A percentile compares a stretch with the other conserved stretches of the same genome.
These are phyloP conservation scores for Exserohilum turcica DNA, from an alignment of 2,329 filamentous ascomycete species.

Conservation along the genomic window DNA sequence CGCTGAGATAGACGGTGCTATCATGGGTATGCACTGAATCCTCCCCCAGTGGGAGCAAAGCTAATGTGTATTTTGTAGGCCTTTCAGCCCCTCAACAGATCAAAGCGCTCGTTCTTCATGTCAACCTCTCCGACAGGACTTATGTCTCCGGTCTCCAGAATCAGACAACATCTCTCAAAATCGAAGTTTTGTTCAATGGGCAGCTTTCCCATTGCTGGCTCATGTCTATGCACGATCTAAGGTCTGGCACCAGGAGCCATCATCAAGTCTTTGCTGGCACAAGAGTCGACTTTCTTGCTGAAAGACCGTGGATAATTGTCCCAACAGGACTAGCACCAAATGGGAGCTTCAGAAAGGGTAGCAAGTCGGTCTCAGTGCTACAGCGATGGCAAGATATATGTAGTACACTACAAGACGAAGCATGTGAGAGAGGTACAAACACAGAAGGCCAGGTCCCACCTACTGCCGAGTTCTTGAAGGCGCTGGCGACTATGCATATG, in stretches of 20 bases:
- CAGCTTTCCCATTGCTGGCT: conserved; percentile 44
- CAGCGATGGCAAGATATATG: conserved; percentile 47
- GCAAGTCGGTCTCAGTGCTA: conserved; percentile 1
- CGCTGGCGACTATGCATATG: conserved; percentile 46
- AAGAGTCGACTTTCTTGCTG: conserved; percentile 47
- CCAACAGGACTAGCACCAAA: conserved; percentile 32
- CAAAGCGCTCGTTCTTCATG: conserved; percentile 38
- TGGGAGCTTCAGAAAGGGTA: conserved; percentile 18
- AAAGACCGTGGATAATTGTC: conserved; percentile 54
- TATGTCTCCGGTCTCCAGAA: conserved; percentile 31
- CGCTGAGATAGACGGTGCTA: not conserved
- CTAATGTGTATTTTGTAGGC: not conserved
- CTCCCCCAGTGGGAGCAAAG: not conserved
- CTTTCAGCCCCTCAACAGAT: not conserved
- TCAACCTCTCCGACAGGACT: conserved; percentile 39
- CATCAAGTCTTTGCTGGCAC: conserved; percentile 48
- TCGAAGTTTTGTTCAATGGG: conserved; percentile 57
- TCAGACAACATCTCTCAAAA: conserved; percentile 48
- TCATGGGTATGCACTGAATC: not conserved
- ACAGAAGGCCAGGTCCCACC: conserved; percentile 39
- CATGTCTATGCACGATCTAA: conserved; percentile 30
- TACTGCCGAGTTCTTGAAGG: conserved; percentile 47
- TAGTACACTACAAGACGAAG: conserved; percentile 41
- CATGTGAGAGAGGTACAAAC: conserved; percentile 41
- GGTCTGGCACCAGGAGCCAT: conserved; percentile 19